Base-by-base conservation (phyloP, 2,329 filamentous ascomycete species). In the Madurella fahalii region DNA sequence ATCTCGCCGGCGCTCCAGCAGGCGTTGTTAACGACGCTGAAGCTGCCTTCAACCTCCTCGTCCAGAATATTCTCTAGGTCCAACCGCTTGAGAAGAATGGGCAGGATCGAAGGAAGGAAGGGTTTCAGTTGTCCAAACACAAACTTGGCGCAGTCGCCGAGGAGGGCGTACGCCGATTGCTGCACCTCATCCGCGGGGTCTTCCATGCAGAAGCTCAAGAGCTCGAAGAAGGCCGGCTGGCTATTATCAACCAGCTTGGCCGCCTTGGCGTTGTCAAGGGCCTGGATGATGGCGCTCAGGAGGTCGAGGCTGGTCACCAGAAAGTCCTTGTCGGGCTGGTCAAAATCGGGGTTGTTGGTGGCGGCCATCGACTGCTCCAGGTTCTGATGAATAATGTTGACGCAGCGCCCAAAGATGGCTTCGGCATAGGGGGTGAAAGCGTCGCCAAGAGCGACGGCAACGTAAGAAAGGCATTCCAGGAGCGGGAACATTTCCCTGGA, bases 1-100 rank as follows among this genome's bases (percentile, higher is more conserved):
- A 97, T 94, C 74, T 99, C 94, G 41, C 94, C 94, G 20, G 85
- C 86, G 7, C 92, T 95, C 94, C 94, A 99, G 74, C 93, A 97
- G 18, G 94, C 93, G 68, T 99, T 99, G 79, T 97, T 99, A 56
- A 97, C 85, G 31, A 97, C 92, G 57, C 91, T 90, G 69, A 96
- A 96, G 13, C 85, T 86, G 16, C 83, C 87, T 60, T 95, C 90
- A 45, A 90, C 84, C 57, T 91, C 88, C 63, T 95, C 90, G 57
- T 92, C 87, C 16, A 84, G 72, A 48, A 91, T 81, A 52, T 79
- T 79, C 58, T 91, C 87, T 61, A 96, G 77, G 61, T 97, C 92
- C 30, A 99, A 82, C 68, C 97, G 92, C 64, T 85, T 83, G 60
- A 96, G 81, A n/a, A 96, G 75, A 47, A 93, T 84, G 0, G 90